These are phyloP conservation scores for Sugiyamaella sp. DNA, from an alignment of 1,139 yeast genomes.

Conservation along the genomic window DNA sequence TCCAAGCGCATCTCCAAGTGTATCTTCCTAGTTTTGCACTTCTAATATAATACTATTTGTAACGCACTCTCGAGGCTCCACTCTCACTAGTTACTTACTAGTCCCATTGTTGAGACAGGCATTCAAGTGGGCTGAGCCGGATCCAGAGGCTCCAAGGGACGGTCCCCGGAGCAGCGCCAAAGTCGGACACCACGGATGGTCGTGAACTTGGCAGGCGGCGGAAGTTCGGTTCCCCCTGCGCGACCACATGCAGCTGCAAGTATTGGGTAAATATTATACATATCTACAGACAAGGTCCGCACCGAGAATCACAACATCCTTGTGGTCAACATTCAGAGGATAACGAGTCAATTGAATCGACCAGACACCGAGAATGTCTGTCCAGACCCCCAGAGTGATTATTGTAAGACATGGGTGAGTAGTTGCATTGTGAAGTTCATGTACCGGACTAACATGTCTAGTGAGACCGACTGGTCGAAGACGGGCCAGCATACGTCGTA, in stretches of 20 bases:
- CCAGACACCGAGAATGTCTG: conserved; percentile 19
- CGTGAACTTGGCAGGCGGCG: no score
- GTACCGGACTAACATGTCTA: neutral
- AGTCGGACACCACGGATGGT: neutral
- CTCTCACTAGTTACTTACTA: no score
- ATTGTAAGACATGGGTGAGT: conserved; percentile 71
- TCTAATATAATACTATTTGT: no score
- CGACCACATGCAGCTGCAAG: neutral
- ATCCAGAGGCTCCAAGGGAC: no score
- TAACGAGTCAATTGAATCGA: no score
- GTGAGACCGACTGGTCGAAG: conserved; percentile 95
- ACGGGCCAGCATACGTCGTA: conserved; percentile 88
- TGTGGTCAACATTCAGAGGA: no score
- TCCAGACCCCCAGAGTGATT: conserved; percentile 69
- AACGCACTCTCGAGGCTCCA: no score
- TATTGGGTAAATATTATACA: neutral
- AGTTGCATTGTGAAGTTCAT: neutral
- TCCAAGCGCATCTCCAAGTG: conserved; percentile 15
- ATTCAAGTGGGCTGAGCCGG: no score
- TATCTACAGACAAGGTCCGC: neutral
- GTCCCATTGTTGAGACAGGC: no score
- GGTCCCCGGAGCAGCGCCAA: neutral
- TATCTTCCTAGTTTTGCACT: neutral
- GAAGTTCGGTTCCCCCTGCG: no score
- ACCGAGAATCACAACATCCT: no score